Conservation (phyloP, 345 rosid species). For the Mallotus nudiflorus region DNA sequence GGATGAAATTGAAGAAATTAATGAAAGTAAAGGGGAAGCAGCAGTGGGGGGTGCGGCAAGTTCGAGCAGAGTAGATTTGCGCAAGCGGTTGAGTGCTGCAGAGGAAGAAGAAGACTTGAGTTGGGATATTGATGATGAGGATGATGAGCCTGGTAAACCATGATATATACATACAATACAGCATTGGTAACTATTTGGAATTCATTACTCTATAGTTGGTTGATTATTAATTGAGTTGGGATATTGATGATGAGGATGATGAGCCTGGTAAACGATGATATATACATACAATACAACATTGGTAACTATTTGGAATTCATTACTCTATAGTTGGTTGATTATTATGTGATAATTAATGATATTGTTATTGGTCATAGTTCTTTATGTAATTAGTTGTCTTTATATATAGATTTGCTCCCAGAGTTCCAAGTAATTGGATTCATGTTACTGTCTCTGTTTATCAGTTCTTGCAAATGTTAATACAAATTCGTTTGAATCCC, state of each 20-base stretch:
- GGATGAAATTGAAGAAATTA: constrained; percentile 77
- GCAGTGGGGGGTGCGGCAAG: constrained; percentile 12
- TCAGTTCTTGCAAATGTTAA: constrained; percentile 10
- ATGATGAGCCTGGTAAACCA: constrained; percentile 24
- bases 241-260: constrained; percentile 65
- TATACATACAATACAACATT: no score
- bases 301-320: neutral
- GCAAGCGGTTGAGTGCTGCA: constrained; percentile 42
- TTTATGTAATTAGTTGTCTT: constrained; percentile 7
- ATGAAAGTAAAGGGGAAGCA: constrained; percentile 36
- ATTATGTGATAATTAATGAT: neutral
- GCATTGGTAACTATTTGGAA: neutral
- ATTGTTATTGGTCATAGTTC: neutral
- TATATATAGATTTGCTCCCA: neutral
- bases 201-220: neutral
- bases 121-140: constrained; percentile 87
- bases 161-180: no score
- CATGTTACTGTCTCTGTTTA: neutral
- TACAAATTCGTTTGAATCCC: neutral
- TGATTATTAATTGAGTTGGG: constrained; percentile 60
- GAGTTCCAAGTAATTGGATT: constrained; percentile 19
- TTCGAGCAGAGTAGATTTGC: constrained; percentile 45
- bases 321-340: neutral
- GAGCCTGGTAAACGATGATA: constrained; percentile 17
- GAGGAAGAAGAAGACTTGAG: constrained; percentile 70